These are phyloP conservation scores for Oehlia diaphana DNA, from an alignment of 192 early-diverging fungal species.

Conservation along the genomic window DNA sequence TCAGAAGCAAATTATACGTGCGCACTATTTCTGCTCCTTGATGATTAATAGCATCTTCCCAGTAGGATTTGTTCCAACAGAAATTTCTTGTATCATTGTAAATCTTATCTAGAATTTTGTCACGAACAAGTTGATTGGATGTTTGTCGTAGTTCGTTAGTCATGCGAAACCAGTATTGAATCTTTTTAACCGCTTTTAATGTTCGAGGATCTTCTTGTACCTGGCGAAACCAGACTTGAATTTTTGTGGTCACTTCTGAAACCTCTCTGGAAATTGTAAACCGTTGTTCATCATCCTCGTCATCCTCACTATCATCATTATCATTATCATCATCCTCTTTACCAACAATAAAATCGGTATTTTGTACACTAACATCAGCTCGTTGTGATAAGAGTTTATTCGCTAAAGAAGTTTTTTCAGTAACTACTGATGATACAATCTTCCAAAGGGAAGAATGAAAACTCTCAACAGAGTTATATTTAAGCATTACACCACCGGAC, in stretches of 20 bases:
- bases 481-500: slow-evolving; percentile 5
- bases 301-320: neutral
- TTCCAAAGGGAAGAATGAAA: slow-evolving; percentile 7
- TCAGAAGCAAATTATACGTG: slow-evolving; percentile 14
- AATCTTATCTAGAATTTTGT: slow-evolving; percentile 8
- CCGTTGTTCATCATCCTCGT: neutral
- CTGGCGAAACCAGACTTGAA: slow-evolving; percentile 2
- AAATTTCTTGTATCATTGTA: slow-evolving; percentile 8
- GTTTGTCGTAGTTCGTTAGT: neutral
- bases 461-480: neutral
- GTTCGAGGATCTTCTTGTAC: neutral
- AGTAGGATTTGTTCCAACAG: neutral
- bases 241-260: slow-evolving; percentile 5
- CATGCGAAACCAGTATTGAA: neutral
- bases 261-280: neutral
- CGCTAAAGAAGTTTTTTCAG: no score
- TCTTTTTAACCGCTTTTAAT: neutral
- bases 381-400: neutral
- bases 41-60: neutral
- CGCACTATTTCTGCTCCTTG: neutral
- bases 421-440: neutral
- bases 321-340: neutral
- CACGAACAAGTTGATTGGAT: neutral
- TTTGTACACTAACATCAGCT: neutral
- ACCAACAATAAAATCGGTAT: neutral